Conservation (phyloP, 352 stramenopile species). For the Stephanocyclus meneghinianus region DNA sequence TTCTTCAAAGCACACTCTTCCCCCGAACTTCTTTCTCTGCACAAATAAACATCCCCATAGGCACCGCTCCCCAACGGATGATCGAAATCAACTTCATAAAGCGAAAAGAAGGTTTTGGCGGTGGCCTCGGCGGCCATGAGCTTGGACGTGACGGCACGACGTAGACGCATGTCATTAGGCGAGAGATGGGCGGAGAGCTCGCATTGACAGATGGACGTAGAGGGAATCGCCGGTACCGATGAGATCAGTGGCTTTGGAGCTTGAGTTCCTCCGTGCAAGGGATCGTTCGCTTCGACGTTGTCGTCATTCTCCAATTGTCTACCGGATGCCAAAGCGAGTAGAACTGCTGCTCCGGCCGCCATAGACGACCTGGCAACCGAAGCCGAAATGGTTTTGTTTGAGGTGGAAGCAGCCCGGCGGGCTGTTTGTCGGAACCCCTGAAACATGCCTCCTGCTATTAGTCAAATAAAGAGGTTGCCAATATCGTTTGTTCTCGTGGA, state of each 20-base stretch:
- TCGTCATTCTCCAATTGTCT: background rate
- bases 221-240: background rate
- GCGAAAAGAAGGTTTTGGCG: constrained; percentile 33
- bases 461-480: no score
- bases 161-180: constrained; percentile 32
- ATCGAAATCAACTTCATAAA: constrained; percentile 71
- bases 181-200: constrained; percentile 27
- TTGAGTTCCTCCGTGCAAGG: background rate
- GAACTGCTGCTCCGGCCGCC: constrained; percentile 16
- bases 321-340: constrained; percentile 18
- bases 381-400: constrained; percentile 1
- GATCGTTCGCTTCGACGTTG: background rate
- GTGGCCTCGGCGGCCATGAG: constrained; percentile 37
- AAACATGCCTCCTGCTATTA: constrained; percentile 20
- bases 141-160: constrained; percentile 33
- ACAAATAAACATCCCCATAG: constrained; percentile 77
- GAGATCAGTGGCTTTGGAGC: background rate
- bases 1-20: constrained; percentile 76
- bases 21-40: constrained; percentile 47
- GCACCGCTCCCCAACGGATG: constrained; percentile 66
- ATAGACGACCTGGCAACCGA: constrained; percentile 5
- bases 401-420: constrained; percentile 14
- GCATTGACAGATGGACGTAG: constrained; percentile 11
- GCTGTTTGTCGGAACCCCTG: constrained; percentile 15
- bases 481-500: no score